phyloP scores from a whole-genome alignment of 148 eudicot species.

The Pouteria glomerata region DNA sequence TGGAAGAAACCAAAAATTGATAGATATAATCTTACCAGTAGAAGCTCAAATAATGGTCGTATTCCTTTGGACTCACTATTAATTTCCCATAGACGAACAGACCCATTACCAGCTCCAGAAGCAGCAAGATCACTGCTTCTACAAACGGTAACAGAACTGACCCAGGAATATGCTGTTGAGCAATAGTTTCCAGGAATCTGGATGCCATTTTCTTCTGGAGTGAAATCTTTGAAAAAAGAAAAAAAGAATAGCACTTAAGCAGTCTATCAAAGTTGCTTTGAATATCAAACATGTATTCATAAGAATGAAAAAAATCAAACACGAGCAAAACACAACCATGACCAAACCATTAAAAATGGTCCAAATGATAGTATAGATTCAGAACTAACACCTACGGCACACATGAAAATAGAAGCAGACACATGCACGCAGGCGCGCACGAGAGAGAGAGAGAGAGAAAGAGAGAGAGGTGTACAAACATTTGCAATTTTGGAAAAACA shows the following conservation, averaged over 20 bases:
- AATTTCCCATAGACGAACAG: conserved; percentile 75
- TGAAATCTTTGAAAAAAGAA: not conserved
- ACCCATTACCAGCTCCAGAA: conserved; percentile 95
- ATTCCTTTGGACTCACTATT: conserved; percentile 72
- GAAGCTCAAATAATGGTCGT: conserved; percentile 68
- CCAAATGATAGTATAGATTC: not conserved
- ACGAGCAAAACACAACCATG: not conserved
- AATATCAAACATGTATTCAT: not conserved
- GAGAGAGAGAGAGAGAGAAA: not conserved
- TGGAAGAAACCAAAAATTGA: not conserved
- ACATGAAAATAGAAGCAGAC: not conserved
- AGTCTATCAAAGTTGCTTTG: not conserved
- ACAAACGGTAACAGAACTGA: conserved; percentile 75
- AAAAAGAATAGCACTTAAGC: not conserved
- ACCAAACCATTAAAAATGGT: not conserved
- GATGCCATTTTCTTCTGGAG: conserved; percentile 38
- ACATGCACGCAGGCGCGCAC: not conserved
- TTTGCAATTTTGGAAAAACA: not conserved
- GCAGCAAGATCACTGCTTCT: conserved; percentile 93
- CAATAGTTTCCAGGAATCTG: conserved; percentile 21
- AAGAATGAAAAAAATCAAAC: not conserved
- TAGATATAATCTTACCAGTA: conserved; percentile 52
- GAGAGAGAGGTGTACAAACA: too few relatives aligned
- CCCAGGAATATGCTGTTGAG: conserved; percentile 74
- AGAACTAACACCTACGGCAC: not conserved